Evolutionary conservation across 2,329 filamentous ascomycete genomes (phyloP).

Genomic region (Blastomyces emzantsi): DNA sequence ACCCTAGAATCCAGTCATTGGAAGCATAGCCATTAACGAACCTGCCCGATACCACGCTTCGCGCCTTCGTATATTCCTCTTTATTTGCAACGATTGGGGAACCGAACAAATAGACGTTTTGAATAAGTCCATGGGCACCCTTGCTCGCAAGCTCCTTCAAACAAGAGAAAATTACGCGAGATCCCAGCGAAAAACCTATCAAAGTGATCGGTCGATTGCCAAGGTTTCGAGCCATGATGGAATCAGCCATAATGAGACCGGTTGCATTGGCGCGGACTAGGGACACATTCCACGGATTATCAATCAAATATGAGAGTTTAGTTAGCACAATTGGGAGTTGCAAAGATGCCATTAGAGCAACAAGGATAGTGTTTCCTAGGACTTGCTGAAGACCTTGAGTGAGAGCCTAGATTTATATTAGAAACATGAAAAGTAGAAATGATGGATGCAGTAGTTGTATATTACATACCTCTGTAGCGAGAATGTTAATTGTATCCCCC

Average conservation of each 20-base stretch:
- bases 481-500: slow-evolving; percentile 96
- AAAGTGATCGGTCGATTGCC: slow-evolving; percentile 87
- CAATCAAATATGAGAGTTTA: slow-evolving; percentile 91
- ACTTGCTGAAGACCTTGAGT: slow-evolving; percentile 96
- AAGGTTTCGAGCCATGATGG: slow-evolving; percentile 80
- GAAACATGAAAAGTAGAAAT: not conserved
- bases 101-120: slow-evolving; percentile 94
- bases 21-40: slow-evolving; percentile 91
- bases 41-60: slow-evolving; percentile 78
- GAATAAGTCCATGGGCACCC: slow-evolving; percentile 75
- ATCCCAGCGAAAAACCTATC: slow-evolving; percentile 87
- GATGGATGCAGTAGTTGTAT: slow-evolving; percentile 19
- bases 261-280: slow-evolving; percentile 80
- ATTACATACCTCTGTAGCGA: slow-evolving; percentile 77
- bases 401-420: slow-evolving; percentile 55
- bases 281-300: slow-evolving; percentile 98
- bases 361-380: slow-evolving; percentile 77
- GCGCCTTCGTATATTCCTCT: slow-evolving; percentile 75
- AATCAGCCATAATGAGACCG: slow-evolving; percentile 88
- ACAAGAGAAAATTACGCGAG: slow-evolving; percentile 86
- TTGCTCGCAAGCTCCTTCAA: slow-evolving; percentile 76
- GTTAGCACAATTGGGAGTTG: slow-evolving; percentile 87
- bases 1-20: slow-evolving; percentile 95
- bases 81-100: slow-evolving; percentile 84
- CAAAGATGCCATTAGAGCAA: slow-evolving; percentile 83